Evolutionary conservation across 495 filamentous ascomycete genomes (phyloP), one percentile per base, ranked within the genome.

Genomic region (Podospora pseudoanserina): DNA sequence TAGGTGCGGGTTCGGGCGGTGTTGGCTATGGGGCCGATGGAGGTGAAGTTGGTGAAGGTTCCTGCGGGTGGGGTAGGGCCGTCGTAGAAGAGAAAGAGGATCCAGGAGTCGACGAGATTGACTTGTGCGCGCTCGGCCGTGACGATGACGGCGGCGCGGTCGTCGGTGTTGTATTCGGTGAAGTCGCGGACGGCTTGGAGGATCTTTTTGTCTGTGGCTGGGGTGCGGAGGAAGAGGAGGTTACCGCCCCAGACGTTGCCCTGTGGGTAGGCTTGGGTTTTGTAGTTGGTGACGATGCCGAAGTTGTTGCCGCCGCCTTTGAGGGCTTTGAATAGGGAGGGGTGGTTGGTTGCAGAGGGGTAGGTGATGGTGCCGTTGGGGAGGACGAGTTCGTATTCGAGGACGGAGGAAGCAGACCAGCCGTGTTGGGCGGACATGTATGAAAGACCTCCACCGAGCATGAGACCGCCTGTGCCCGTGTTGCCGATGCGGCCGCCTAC

Each of bases 41-140:
- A 77, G 6, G 81, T 84, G 76, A 89, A 87, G 66, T 81, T 82
- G 63, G 83, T 78, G 66, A 89, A 89, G 7, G 86, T 79, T 4
- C 80, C 84, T 16, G 77, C 70, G 2, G 86, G 86, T 2, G 83
- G 83, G 65, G 81, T 76, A 0, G 84, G 81, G 3, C 86, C 86
- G 60, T 89, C 84, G 70, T 88, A 88, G 79, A 87, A 89, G n/a
- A 87, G 68, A 71, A 88, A 89, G 68, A 88, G 73, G 61, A 87
- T 82, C 84, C 85, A 88, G 30, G 83, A 77, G 57, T 87, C 80
- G 64, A 87, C 58, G 0, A 84, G 55, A 2, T 78, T 75, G 26
- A 65, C 59, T 56, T 74, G 60, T 0, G 84, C 80, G n/a, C 84
- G 76, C 70, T 87, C 82, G 0, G 82, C 76, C 0, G 86, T 88